Evolutionary conservation across 148 eudicot genomes (phyloP), one percentile per base, ranked within the genome.

Genomic region (Cornus kousa): DNA sequence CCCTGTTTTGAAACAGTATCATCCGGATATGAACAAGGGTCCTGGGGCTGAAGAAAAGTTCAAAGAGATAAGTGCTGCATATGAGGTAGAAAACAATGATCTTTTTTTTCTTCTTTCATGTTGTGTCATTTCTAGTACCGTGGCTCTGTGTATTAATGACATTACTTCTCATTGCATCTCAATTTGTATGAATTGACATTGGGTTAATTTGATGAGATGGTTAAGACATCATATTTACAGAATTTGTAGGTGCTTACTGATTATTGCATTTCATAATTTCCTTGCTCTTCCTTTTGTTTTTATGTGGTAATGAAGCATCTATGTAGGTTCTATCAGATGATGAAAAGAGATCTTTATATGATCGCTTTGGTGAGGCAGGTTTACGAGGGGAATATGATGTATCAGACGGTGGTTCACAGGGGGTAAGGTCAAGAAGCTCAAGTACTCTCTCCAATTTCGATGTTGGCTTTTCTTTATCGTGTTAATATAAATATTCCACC

Each of bases 341-440:
- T 78, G 98, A 93, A 81, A 95, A 91, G 86, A 91, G 95, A 83
- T 90, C 91, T 73, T 76, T 89, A 74, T 95, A 95, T 83, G 98
- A 95, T 81, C 90, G 87, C 73, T 95, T 86, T 89, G 98, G 98
- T 69, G 97, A 95, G 88, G 92, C 92, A 79, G 97, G 97, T 82
- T 83, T 95, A 67, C 88, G 79, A 79, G 98, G 89, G 68, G 95
- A 83, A 69, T 88, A 84, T 76, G 87, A 81, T 74, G 89, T 79
- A 72, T 73, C 94, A 46, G 81, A 81, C 80, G 84, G 86, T 80
- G 79, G 83, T 74, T 82, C 86, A 10, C 90, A 88, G 70, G 91
- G 83, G 85, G 98, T 95, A 87, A 76, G 86, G 37, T 88, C 46
- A 46, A 80, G 35, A 60, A 12, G 12, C 33, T 16, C 2, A 0